Evolutionary conservation across 139 green algal genomes (phyloP), one percentile per base, ranked within the genome.

Genomic region (Coelastrella sp.): DNA sequence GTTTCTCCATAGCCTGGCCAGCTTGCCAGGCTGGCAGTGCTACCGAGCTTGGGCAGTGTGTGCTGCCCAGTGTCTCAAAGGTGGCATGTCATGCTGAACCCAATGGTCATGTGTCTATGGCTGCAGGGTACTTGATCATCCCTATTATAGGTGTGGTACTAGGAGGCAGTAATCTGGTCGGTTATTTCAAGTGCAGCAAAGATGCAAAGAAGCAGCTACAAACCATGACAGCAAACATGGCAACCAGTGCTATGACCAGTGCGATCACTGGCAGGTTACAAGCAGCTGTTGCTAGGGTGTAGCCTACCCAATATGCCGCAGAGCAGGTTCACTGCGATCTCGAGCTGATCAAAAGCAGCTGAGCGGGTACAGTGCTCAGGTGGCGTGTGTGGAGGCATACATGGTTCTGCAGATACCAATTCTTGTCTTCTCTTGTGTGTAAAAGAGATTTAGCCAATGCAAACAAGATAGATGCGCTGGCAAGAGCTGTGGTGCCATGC

Each of bases 101-200:
- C 11, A 10, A 71, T 71, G 8, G 74, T 80, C 1, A 8, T 7
- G 23, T 87, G 32, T 16, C 54, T 84, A 11, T 85, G 80, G 74
- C 8, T 65, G 32, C 93, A 95, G 96, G 96, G 20, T 98, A 98
- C 92, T 91, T 99, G 32, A 92, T 99, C n/a, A 95, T 99, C 54
- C 93, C 97, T 17, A 91, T 97, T 65, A 96, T 98, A 56, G 97
- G 94, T 8, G 74, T 98, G 66, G 91, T 98, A 59, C 92, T 99
- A 82, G 94, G 85, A 61, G 86, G 88, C 59, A 95, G 95, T 86
- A 99, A 99, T 90, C 92, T 98, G 5, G 89, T 94, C 11, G 97
- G 97, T 6, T 99, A 98, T 94, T 96, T 97, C 91, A 98, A 98
- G 89, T 98, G 96, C 92, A 96, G 92, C 92, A 96, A 96, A 76